Base-by-base conservation (phyloP, 2,329 filamentous ascomycete species). In the Alternaria arborescens region DNA sequence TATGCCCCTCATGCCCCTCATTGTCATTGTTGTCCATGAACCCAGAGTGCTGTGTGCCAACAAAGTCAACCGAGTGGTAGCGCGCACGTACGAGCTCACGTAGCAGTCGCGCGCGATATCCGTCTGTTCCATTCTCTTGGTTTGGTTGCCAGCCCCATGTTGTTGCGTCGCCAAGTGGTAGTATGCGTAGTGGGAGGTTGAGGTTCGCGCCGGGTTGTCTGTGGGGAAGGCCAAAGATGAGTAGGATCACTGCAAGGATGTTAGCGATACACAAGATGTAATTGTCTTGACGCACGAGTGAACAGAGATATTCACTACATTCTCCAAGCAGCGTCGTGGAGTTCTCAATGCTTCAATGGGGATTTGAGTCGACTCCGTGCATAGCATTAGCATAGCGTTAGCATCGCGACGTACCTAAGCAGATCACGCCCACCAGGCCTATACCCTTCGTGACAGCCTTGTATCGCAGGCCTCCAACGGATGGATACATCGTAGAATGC, bases 71-170 rank as follows among this genome's bases (percentile, higher is more conserved):
- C 0, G 66, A 52, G 8, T 44, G 30, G 24, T 69, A 69, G 11
- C 62, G 61, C 10, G 67, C 66, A 11, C 55, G 58, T 18, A 67
- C 44, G 20, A 80, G 72, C 10, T 64, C 38, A 20, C 64, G 55
- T 30, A 67, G 55, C 1, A 81, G 69, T 18, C 68, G 50, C 3
- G 63, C 58, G 28, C 80, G 77, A 57, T 82, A 83, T 7, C 80
- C 79, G 61, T 82, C 62, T 14, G 70, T 82, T 2, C 74, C 74
- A 42, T 62, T 40, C 8, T 60, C 8, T 20, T 42, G 20, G 69
- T 69, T 8, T 34, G 61, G 46, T 55, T 61, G 48, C 36, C 71
- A 79, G 3, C 81, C 81, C 52, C 54, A 73, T 52, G 71, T 73
- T 57, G 72, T 71, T 30, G 65, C 65, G 62, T 72, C 70, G 40